Conservation (phyloP, 306 rosid species). For the Trichosanthes cucumerina region DNA sequence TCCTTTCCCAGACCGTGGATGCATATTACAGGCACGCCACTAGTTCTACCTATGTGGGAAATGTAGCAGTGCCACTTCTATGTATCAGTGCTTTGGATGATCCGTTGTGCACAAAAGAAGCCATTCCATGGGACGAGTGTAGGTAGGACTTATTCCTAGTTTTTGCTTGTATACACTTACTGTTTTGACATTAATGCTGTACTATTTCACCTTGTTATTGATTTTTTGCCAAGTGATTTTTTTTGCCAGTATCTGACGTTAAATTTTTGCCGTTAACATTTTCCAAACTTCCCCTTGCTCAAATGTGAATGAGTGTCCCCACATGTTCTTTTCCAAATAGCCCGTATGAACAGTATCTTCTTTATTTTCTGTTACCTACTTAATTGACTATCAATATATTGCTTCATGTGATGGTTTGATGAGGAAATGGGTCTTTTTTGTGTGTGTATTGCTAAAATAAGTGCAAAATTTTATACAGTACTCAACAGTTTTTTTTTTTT, state of each 20-base stretch:
- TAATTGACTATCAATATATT: background rate
- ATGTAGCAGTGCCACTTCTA: conserved; percentile 81
- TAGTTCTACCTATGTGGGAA: conserved; percentile 62
- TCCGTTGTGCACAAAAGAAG: conserved; percentile 92
- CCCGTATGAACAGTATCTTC: background rate
- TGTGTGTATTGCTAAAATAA: background rate
- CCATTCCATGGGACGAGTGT: conserved; percentile 99
- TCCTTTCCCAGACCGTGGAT: conserved; percentile 74
- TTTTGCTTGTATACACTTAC: background rate
- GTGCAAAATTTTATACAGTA: background rate
- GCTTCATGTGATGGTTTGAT: background rate
- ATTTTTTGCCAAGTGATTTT: background rate
- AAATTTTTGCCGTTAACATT: background rate
- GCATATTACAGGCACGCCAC: conserved; percentile 79
- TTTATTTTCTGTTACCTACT: background rate
- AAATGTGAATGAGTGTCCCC: background rate
- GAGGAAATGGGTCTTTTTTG: background rate
- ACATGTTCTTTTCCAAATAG: background rate
- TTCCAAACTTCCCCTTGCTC: background rate
- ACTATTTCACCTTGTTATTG: background rate
- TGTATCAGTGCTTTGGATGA: conserved; percentile 93
- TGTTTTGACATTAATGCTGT: background rate
- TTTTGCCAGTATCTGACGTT: background rate
- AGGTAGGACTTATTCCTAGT: conserved; percentile 40
- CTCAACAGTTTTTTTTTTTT: too few relatives aligned